Evolutionary conservation across 192 early-diverging fungal species (phyloP).

Genomic region (Dimargaris verticillata): DNA sequence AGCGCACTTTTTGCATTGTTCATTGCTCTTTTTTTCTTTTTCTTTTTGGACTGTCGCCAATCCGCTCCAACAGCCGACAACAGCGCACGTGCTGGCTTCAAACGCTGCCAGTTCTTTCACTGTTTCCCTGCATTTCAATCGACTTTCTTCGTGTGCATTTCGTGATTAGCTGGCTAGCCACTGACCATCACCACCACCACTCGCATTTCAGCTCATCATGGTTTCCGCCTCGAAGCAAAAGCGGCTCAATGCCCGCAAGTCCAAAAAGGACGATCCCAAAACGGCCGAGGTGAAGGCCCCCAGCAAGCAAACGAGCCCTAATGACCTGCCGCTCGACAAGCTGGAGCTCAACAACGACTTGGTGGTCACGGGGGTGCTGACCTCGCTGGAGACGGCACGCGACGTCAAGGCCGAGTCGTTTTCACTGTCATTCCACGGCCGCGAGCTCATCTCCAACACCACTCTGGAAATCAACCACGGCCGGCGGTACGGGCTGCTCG

Average conservation of each 20-base stretch:
- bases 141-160: too few species aligned
- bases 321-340: constrained; percentile 31
- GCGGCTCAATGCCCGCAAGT: constrained; percentile 39
- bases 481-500: constrained; percentile 89
- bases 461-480: constrained; percentile 97
- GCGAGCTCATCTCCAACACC: constrained; percentile 84
- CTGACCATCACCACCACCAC: background rate
- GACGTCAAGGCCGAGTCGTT: constrained; percentile 94
- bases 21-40: too few species aligned
- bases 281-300: constrained; percentile 16
- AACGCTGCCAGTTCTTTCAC: too few species aligned
- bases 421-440: constrained; percentile 85
- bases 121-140: too few species aligned
- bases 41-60: too few species aligned
- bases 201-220: constrained; percentile 6
- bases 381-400: constrained; percentile 73
- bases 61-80: too few species aligned
- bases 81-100: too few species aligned
- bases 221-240: constrained; percentile 62
- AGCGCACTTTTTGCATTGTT: too few species aligned
- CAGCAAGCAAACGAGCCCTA: constrained; percentile 19
- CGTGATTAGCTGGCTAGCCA: too few species aligned
- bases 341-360: constrained; percentile 61
- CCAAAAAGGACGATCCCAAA: constrained; percentile 12
- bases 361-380: constrained; percentile 78